These are phyloP conservation scores for Knufia fluminis DNA, from an alignment of 2,329 filamentous ascomycete genomes.

Conservation along the genomic window DNA sequence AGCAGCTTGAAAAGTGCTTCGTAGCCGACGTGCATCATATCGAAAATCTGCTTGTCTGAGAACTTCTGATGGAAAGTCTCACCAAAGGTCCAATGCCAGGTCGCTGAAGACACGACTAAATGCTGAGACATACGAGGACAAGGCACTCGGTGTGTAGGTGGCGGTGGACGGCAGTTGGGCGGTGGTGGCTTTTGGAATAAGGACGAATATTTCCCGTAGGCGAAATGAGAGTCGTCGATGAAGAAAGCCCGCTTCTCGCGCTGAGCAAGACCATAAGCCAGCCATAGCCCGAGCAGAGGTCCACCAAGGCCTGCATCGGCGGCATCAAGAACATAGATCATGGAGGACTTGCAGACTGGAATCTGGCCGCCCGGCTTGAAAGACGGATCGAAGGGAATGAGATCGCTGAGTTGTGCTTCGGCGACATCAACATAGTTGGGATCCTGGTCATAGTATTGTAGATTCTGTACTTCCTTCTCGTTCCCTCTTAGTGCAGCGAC, in stretches of 20 bases:
- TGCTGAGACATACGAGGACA: constrained; percentile 70
- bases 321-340: constrained; percentile 71
- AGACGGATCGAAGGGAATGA: constrained; percentile 41
- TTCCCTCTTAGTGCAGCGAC: constrained; percentile 46
- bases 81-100: constrained; percentile 56
- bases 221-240: constrained; percentile 74
- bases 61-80: constrained; percentile 47
- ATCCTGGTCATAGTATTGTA: constrained; percentile 43
- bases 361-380: constrained; percentile 16
- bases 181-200: constrained; percentile 61
- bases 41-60: constrained; percentile 55
- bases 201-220: constrained; percentile 64
- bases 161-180: constrained; percentile 60
- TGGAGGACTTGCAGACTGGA: constrained; percentile 56
- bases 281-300: constrained; percentile 71
- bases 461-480: constrained; percentile 28
- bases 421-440: constrained; percentile 64
- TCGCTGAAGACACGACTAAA: constrained; percentile 63
- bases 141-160: constrained; percentile 65
- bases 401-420: constrained; percentile 57
- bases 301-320: constrained; percentile 67
- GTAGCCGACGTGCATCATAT: constrained; percentile 60
- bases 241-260: constrained; percentile 70
- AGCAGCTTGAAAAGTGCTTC: constrained; percentile 64
- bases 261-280: constrained; percentile 69